Evolutionary conservation across 2,329 filamentous ascomycete species (phyloP), one percentile per base, ranked within the genome.

Genomic region (Aspergillus pseudoterreus): DNA sequence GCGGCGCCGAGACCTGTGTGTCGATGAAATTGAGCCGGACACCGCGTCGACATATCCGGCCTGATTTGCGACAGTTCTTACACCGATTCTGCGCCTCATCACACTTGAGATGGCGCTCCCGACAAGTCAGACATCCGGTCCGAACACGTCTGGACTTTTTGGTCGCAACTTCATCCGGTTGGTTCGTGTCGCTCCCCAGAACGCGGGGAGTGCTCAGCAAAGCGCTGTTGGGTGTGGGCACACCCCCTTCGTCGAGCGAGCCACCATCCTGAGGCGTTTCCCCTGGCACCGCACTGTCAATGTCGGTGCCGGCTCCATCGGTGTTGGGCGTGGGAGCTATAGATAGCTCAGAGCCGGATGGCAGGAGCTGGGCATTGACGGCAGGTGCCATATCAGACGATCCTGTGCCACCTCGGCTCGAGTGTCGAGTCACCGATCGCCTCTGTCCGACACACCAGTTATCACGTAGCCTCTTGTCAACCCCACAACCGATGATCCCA

Each of bases 21-120:
- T 96, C 91, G 60, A 96, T 91, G 64, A 96, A 97, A 72, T 96
- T 96, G 38, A 97, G 77, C 35, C 90, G 83, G 46, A 96, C 78
- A 15, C 92, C 92, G 60, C 91, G 83, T 68, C 92, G 91, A 76
- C 92, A 97, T 51, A 85, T 78, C 46, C 92, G 80, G 63, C 85
- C 92, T 47, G 92, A 94, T 73, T 95, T 96, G 53, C 84, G 83
- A 72, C 92, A 96, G 64, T 96, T 96, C 62, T 87, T 78, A 64
- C 83, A 86, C 50, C 76, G 74, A 9, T 82, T 82, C 54, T 78
- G 64, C 4, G 78, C 85, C 70, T 95, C 90, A 65, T 96, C 92
- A 69, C 92, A 96, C 71, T 96, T 96, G 47, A 96, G 76, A 75
- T 96, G 92, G 43, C 91, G 79, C 69, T 95, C 88, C 60, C 92